Conservation (phyloP, 139 green algal species). For the Astrephomene gubernaculifera region DNA sequence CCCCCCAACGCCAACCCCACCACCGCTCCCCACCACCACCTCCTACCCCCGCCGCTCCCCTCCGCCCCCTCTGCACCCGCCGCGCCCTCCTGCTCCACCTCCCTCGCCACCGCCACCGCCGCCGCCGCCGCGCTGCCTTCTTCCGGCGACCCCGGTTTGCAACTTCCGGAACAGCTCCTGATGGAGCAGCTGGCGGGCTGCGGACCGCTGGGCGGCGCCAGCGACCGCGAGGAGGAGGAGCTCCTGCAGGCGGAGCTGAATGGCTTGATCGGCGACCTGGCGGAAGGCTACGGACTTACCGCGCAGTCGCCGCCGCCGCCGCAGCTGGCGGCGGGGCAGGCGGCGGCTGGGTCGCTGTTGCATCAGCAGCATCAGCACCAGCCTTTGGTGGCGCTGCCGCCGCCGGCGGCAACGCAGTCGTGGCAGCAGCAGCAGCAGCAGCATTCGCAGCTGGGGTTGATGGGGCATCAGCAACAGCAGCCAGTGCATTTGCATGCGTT, state of each 20-base stretch:
- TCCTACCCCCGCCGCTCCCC: too few relatives aligned
- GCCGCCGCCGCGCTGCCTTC: background rate
- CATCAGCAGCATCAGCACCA: background rate
- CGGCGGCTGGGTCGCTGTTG: background rate
- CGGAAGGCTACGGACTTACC: background rate
- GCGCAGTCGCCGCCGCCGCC: too few relatives aligned
- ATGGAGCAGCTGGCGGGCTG: background rate
- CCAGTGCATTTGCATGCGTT: too few relatives aligned
- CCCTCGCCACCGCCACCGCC: background rate
- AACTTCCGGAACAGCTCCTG: slow-evolving; percentile 16
- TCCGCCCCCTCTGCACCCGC: too few relatives aligned
- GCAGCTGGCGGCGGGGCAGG: background rate
- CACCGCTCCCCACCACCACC: too few relatives aligned
- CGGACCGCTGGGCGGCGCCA: background rate
- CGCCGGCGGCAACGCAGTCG: too few relatives aligned
- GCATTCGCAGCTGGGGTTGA: too few relatives aligned
- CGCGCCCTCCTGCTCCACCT: too few relatives aligned
- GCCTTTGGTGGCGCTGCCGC: too few relatives aligned
- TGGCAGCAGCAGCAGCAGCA: background rate
- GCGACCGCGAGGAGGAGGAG: slow-evolving; percentile 15
- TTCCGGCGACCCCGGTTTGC: background rate
- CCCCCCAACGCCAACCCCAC: too few relatives aligned
- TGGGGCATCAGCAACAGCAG: too few relatives aligned
- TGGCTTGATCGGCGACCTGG: slow-evolving; percentile 23
- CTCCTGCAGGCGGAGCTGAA: slow-evolving; percentile 17